phyloP scores from a whole-genome alignment of 2,329 filamentous ascomycete genomes.

The Macroventuria anomochaeta region DNA sequence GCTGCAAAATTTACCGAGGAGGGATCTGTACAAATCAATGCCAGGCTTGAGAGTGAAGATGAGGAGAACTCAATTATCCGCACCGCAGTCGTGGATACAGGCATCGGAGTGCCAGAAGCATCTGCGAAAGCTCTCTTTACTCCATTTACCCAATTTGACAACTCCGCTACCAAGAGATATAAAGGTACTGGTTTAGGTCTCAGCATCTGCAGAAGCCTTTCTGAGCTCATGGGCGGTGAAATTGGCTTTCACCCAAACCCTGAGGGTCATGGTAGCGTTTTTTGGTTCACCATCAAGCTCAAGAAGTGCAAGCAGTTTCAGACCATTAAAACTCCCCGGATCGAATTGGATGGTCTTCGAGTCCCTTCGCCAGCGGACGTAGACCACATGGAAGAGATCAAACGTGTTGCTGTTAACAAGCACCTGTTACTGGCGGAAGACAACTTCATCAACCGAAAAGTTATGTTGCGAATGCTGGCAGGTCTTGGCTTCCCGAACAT shows the following conservation, averaged over 20 bases:
- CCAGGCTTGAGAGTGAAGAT: constrained; percentile 52
- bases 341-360: constrained; percentile 17
- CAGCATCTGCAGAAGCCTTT: constrained; percentile 64
- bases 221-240: constrained; percentile 63
- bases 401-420: constrained; percentile 27
- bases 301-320: constrained; percentile 38
- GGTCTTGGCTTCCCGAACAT: constrained; percentile 44
- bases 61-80: constrained; percentile 55
- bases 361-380: constrained; percentile 15
- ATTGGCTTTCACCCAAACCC: constrained; percentile 58
- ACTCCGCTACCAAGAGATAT: constrained; percentile 60
- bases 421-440: constrained; percentile 55
- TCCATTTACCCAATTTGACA: constrained; percentile 63
- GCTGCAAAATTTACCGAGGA: constrained; percentile 67
- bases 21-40: constrained; percentile 58
- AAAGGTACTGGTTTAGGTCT: constrained; percentile 64
- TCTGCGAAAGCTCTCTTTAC: constrained; percentile 59
- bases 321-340: constrained; percentile 19
- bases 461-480: constrained; percentile 56
- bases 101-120: constrained; percentile 59
- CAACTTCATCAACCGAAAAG: constrained; percentile 56
- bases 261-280: constrained; percentile 56
- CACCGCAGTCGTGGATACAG: constrained; percentile 61
- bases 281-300: constrained; percentile 58
- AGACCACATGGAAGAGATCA: constrained; percentile 32